Evolutionary conservation across 192 early-diverging fungal species (phyloP), one percentile per base, ranked within the genome.

Genomic region (Linderina pennispora): DNA sequence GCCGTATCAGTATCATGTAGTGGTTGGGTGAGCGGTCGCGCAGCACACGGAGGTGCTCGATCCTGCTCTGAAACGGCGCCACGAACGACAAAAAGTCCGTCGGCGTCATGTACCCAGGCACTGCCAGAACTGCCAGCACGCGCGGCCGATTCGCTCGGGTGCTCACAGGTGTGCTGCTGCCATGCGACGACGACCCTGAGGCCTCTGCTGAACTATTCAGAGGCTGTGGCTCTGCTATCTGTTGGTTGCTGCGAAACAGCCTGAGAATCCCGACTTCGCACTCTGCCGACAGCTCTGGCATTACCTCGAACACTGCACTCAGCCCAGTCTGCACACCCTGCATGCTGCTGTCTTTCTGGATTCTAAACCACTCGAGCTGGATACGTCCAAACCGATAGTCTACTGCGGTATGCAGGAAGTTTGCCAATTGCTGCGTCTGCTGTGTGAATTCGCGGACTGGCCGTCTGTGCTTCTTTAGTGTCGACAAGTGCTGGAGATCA

Each of bases 11-110:
- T 1, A 93, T 86, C 77, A 95, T 85, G 55, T 89, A 94, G 38
- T 88, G 83, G 56, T 90, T 94, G 13, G 90, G 89, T 1, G 83
- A 71, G 40, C 75, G 54, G 66, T 98, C 93, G 23, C 89, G 67
- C 17, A 91, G 61, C 36, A 84, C 79, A 10, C 92, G 82, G 33
- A 91, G 77, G 32, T 94, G 87, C 7, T 77, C 71, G 9, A 96
- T 85, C 24, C 66, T 63, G n/a, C 77, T 54, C 14, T 69, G 65
- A 17, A 80, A 78, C 8, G 87, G 65, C 4, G 85, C 89, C 5
- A 92, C 74, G 62, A 93, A 93, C 5, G 81, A 76, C 18, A 97
- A 59, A 71, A 97, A 89, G 62, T 97, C 96, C 4, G 86, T 81
- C 5, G 92, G 77, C 16, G 88, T 84, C 80, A 93, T 83, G 62